A percentile compares a stretch with the other conserved stretches of the same genome.
phyloP scores from a whole-genome alignment of 768 basidiomycete species.

The Pleurotus ostreatus region DNA sequence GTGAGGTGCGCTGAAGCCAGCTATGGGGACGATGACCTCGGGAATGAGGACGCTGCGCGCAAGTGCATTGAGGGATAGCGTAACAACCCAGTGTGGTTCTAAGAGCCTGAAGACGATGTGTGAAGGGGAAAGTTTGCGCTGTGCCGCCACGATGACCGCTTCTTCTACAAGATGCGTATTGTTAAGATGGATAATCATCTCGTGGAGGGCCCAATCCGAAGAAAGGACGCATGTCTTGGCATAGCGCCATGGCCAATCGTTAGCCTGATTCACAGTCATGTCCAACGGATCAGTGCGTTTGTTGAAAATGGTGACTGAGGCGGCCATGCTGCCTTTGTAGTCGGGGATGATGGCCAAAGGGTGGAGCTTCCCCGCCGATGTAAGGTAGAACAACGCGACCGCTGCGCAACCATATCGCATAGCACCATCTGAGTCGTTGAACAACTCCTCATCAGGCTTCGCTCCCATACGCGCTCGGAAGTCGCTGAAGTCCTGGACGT shows the following conservation, averaged over 20 bases:
- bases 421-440: conserved; percentile 6
- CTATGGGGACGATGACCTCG: conserved; percentile 18
- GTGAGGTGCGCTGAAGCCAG: conserved; percentile 15
- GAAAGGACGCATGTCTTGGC: conserved; percentile 26
- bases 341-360: conserved; percentile 26
- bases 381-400: conserved; percentile 24
- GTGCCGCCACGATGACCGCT: conserved; percentile 24
- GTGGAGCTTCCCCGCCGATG: conserved; percentile 21
- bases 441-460: conserved; percentile 10
- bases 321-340: conserved; percentile 22
- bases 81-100: conserved; percentile 24
- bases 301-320: conserved; percentile 26
- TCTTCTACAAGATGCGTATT: conserved; percentile 28
- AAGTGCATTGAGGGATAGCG: conserved; percentile 23
- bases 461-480: conserved; percentile 18
- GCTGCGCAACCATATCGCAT: conserved; percentile 22
- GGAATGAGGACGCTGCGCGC: conserved; percentile 23
- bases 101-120: conserved; percentile 25
- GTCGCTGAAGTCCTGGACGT: conserved; percentile 22
- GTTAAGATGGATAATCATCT: conserved; percentile 23
- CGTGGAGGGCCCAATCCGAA: conserved; percentile 26
- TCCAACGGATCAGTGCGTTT: conserved; percentile 13
- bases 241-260: conserved; percentile 30
- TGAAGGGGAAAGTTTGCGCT: conserved; percentile 18
- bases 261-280: conserved; percentile 8